A percentile compares a stretch with the other conserved stretches of the same genome.
phyloP scores from a whole-genome alignment of 2,329 filamentous ascomycete species.

The Sphaceloma murrayae region DNA sequence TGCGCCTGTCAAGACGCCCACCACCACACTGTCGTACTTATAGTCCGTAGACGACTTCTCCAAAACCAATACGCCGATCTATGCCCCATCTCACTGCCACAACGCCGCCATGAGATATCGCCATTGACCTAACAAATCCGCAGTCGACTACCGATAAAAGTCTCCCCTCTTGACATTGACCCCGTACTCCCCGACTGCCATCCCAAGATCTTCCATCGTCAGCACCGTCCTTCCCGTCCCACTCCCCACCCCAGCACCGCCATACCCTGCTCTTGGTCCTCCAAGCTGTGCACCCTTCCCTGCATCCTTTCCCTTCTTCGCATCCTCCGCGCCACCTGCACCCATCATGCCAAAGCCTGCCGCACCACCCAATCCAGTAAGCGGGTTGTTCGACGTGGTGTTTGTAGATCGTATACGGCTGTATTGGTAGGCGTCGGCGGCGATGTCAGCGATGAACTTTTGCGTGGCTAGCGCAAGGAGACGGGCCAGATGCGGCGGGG shows the following conservation, averaged over 20 bases:
- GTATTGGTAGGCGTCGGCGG: conserved; percentile 96
- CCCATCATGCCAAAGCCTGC: conserved; percentile 57
- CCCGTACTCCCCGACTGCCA: conserved; percentile 96
- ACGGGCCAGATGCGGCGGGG: conserved; percentile 79
- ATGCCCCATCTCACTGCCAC: no score
- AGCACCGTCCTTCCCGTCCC: conserved; percentile 86
- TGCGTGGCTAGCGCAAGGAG: conserved; percentile 95
- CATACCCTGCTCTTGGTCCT: conserved; percentile 46
- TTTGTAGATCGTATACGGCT: conserved; percentile 90
- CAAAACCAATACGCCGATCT: no score
- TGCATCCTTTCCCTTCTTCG: conserved; percentile 34
- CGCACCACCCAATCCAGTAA: conserved; percentile 72
- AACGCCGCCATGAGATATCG: no score
- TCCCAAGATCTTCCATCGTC: conserved; percentile 97
- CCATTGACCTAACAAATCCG: background rate
- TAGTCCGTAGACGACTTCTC: no score
- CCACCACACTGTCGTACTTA: no score
- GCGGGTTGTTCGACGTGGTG: conserved; percentile 79
- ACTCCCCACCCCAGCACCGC: conserved; percentile 79
- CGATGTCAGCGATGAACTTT: conserved; percentile 96
- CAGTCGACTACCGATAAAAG: conserved; percentile 67
- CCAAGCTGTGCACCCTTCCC: conserved; percentile 36
- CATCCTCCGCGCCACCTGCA: conserved; percentile 44
- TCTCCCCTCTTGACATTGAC: conserved; percentile 96
- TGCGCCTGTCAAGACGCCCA: no score